Evolutionary conservation across 129 eudicot genomes (phyloP).

Genomic region (Ambrosia trifida): DNA sequence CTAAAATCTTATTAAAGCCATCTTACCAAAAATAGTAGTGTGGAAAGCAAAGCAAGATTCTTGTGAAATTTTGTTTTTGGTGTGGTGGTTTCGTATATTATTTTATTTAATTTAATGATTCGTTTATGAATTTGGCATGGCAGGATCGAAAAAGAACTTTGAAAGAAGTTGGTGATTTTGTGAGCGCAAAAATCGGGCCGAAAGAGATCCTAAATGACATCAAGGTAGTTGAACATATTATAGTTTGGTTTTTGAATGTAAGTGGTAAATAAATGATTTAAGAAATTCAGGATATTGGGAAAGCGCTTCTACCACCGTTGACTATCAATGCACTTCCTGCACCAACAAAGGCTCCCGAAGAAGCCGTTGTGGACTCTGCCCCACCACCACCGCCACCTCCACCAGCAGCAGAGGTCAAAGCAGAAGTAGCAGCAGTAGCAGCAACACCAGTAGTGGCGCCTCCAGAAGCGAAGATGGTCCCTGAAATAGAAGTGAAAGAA

Average conservation of each 20-base stretch:
- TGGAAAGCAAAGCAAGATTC: background rate
- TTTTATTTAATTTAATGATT: constrained; percentile 8
- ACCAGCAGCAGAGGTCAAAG: background rate
- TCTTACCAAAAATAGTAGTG: background rate
- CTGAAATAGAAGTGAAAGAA: constrained; percentile 50
- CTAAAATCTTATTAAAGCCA: no score
- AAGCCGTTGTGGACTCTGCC: constrained; percentile 32
- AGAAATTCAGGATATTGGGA: constrained; percentile 70
- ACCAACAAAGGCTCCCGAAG: constrained; percentile 49
- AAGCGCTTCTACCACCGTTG: constrained; percentile 72
- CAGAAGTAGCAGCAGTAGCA: constrained; percentile 9
- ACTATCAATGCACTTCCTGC: constrained; percentile 62
- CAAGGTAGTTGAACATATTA: constrained; percentile 48
- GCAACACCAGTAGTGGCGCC: constrained; percentile 37
- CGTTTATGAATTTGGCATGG: constrained; percentile 22
- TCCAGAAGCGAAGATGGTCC: constrained; percentile 50
- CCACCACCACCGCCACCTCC: constrained; percentile 25
- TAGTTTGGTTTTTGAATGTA: constrained; percentile 5
- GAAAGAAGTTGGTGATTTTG: constrained; percentile 65
- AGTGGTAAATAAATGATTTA: constrained; percentile 4
- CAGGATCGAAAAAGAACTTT: constrained; percentile 86
- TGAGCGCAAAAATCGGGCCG: constrained; percentile 66
- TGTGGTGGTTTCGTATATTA: constrained; percentile 14
- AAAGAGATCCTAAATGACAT: constrained; percentile 74
- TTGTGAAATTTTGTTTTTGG: constrained; percentile 12